Evolutionary conservation across 2,329 filamentous ascomycete genomes (phyloP).

Genomic region (Fusarium sp.): DNA sequence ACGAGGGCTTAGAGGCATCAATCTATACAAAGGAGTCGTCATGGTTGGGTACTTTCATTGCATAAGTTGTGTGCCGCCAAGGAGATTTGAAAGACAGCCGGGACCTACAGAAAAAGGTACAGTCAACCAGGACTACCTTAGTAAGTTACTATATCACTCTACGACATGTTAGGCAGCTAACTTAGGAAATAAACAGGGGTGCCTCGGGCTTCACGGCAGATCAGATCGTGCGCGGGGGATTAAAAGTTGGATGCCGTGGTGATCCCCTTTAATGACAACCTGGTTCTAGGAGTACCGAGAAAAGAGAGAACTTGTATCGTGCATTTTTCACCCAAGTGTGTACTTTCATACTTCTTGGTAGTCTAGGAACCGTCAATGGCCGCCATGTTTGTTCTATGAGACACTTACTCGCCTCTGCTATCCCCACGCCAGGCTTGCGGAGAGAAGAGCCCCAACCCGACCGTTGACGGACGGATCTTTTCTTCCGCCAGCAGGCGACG

Average conservation of each 20-base stretch:
- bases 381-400: conserved; percentile 6
- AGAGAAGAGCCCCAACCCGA: conserved; percentile 1
- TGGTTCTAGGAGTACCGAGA: conserved; percentile 16
- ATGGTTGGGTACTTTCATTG: conserved; percentile 38
- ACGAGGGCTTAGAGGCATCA: conserved; percentile 40
- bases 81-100: conserved; percentile 21
- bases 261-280: conserved; percentile 37
- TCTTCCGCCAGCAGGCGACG: conserved; percentile 26
- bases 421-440: conserved; percentile 20
- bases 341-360: conserved; percentile 35
- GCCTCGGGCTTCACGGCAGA: conserved; percentile 45
- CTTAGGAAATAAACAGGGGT: conserved; percentile 22
- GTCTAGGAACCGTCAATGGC: not conserved
- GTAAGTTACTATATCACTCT: conserved; percentile 8
- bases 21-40: conserved; percentile 44
- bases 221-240: conserved; percentile 39
- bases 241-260: conserved; percentile 33
- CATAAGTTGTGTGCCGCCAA: conserved; percentile 33
- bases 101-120: conserved; percentile 20
- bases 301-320: conserved; percentile 35
- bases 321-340: conserved; percentile 14
- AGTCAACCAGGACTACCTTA: conserved; percentile 3
- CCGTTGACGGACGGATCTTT: conserved; percentile 27
- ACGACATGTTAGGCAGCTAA: conserved; percentile 29
- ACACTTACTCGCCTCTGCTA: conserved; percentile 20